Percentiles rank a stretch among this genome's conserved stretches.
These are phyloP conservation scores for Paxillus ammoniavirescens DNA, from an alignment of 768 basidiomycete genomes.

Conservation along the genomic window DNA sequence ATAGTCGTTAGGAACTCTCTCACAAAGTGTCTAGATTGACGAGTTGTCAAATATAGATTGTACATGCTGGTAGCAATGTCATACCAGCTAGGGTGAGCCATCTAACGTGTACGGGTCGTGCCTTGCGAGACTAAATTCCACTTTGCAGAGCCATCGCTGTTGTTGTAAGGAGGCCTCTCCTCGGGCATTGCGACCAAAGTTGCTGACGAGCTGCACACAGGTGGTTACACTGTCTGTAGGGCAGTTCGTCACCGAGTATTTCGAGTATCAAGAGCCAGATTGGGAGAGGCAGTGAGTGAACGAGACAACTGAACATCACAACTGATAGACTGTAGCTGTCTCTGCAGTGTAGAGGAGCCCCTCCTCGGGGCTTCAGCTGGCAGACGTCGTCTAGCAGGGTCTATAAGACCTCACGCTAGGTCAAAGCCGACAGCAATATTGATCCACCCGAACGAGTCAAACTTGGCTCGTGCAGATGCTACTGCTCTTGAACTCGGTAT, in stretches of 20 bases:
- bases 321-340: background rate
- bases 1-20: background rate
- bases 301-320: background rate
- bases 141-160: conserved; percentile 22
- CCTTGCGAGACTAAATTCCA: background rate
- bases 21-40: background rate
- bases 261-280: conserved; percentile 19
- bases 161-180: conserved; percentile 15
- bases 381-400: conserved; percentile 6
- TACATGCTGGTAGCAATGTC: conserved; percentile 79
- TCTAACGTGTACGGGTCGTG: background rate
- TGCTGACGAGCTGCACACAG: conserved; percentile 29
- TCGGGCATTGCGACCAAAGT: too few relatives aligned
- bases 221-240: conserved; percentile 54
- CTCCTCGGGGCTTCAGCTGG: conserved; percentile 16
- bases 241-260: conserved; percentile 53
- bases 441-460: conserved; percentile 63
- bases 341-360: conserved; percentile 21
- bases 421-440: conserved; percentile 59
- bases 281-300: conserved; percentile 20
- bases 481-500: conserved; percentile 56
- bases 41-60: conserved; percentile 35
- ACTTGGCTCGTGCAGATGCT: conserved; percentile 65
- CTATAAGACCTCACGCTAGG: conserved; percentile 41
- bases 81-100: conserved; percentile 62